phyloP scores from a whole-genome alignment of 1,284 basidiomycete genomes.

The Paramarasmius palmivorus region DNA sequence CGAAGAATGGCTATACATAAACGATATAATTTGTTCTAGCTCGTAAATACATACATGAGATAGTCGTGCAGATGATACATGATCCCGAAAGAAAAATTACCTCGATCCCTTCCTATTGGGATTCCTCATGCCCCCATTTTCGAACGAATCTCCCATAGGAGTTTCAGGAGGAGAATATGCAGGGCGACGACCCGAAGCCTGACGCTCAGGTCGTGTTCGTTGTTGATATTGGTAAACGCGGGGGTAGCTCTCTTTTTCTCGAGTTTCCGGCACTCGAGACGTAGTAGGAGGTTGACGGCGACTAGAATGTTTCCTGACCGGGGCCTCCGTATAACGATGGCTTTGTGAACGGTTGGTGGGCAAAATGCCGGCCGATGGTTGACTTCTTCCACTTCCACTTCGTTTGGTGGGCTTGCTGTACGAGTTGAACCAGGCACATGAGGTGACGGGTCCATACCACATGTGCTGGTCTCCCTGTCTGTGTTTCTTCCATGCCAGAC shows the following conservation, averaged over 20 bases:
- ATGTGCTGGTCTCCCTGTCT: slow-evolving; percentile 65
- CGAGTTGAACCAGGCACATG: slow-evolving; percentile 68
- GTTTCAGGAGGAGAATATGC: slow-evolving; percentile 34
- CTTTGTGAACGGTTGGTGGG: slow-evolving; percentile 9
- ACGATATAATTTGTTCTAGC: slow-evolving; percentile 12
- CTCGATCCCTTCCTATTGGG: slow-evolving; percentile 29
- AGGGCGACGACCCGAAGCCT: slow-evolving; percentile 21
- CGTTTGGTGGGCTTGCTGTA: slow-evolving; percentile 31
- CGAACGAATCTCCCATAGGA: slow-evolving; percentile 39
- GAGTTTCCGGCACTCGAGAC: slow-evolving; percentile 11
- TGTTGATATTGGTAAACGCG: neutral
- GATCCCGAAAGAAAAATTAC: slow-evolving; percentile 17
- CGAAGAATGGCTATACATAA: slow-evolving; percentile 7
- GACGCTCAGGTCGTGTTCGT: slow-evolving; percentile 9
- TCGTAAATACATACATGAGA: slow-evolving; percentile 1
- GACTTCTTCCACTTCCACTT: slow-evolving; percentile 9
- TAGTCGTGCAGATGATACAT: too few relatives aligned
- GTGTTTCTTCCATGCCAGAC: slow-evolving; percentile 66
- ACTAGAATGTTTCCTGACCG: slow-evolving; percentile 8
- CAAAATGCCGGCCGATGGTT: slow-evolving; percentile 10
- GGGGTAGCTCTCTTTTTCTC: slow-evolving; percentile 10
- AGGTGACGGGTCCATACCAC: slow-evolving; percentile 73
- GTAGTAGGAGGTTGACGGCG: slow-evolving; percentile 20
- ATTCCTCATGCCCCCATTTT: slow-evolving; percentile 46
- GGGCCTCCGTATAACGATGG: slow-evolving; percentile 8